phyloP scores from a whole-genome alignment of 768 basidiomycete species.

The Lentinula guzmanii region DNA sequence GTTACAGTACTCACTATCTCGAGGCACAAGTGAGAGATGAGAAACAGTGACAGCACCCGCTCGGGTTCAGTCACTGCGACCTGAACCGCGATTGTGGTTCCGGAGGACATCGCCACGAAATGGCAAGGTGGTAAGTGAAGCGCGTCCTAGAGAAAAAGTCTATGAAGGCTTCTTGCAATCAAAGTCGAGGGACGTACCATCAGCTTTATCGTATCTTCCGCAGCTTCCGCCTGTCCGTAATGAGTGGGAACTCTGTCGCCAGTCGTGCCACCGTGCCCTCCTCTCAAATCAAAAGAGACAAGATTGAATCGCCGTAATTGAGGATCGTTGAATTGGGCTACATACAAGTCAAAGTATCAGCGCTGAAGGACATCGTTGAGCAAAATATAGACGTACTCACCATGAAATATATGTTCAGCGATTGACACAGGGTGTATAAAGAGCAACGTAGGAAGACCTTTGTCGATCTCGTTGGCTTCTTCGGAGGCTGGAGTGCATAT shows the following conservation, averaged over 20 bases:
- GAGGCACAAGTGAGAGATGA: constrained; percentile 1
- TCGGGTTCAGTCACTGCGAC: background rate
- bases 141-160: background rate
- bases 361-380: no score
- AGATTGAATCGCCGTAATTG: constrained; percentile 1
- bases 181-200: background rate
- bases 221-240: constrained; percentile 4
- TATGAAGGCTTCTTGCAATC: background rate
- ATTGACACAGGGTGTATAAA: constrained; percentile 32
- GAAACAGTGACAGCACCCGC: background rate
- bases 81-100: background rate
- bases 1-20: background rate
- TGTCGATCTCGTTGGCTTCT: constrained; percentile 22
- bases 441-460: constrained; percentile 29
- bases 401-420: constrained; percentile 27
- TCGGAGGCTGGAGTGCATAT: constrained; percentile 30
- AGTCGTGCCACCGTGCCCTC: background rate
- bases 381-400: constrained; percentile 15
- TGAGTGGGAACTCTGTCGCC: background rate
- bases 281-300: constrained; percentile 1
- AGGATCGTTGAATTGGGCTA: constrained; percentile 2
- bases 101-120: background rate
- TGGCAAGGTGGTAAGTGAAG: background rate
- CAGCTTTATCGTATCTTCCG: constrained; percentile 1
- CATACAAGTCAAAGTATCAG: background rate